These are phyloP conservation scores for Rosa rugosa DNA, from an alignment of 306 rosid species.

Conservation along the genomic window DNA sequence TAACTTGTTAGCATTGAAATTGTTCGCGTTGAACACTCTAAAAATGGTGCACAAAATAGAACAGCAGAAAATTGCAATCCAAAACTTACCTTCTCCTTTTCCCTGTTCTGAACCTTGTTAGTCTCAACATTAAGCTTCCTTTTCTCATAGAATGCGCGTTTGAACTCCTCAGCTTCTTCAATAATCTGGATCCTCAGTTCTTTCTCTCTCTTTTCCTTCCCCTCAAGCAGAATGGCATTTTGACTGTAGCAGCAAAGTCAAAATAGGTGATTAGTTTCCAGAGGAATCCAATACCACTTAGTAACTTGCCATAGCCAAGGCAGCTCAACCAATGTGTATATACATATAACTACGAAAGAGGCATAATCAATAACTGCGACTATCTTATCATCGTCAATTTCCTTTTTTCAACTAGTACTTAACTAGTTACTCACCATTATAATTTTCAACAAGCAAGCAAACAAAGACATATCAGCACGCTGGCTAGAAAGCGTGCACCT, in stretches of 20 bases:
- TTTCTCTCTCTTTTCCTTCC: constrained; percentile 93
- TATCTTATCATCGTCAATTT: background rate
- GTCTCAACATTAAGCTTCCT: constrained; percentile 91
- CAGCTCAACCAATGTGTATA: background rate
- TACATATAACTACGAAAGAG: background rate
- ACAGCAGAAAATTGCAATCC: background rate
- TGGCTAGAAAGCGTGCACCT: background rate
- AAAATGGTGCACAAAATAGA: background rate
- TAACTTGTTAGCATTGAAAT: constrained; percentile 1
- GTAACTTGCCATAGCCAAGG: background rate
- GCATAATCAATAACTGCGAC: background rate
- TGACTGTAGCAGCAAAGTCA: constrained; percentile 56
- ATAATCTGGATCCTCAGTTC: constrained; percentile 83
- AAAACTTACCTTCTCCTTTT: constrained; percentile 79
- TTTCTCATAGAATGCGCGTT: constrained; percentile 80
- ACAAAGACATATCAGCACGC: background rate
- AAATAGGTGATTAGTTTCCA: constrained; percentile 2
- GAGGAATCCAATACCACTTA: background rate
- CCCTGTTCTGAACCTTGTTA: constrained; percentile 81
- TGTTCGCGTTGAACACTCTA: constrained; percentile 12
- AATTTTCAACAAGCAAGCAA: background rate
- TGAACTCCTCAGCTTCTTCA: constrained; percentile 95
- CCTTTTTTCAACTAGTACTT: background rate
- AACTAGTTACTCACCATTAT: background rate
- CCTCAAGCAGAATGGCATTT: constrained; percentile 82